Evolutionary conservation across 2,329 filamentous ascomycete genomes (phyloP), one percentile per base, ranked within the genome.

Genomic region (Fusarium sp.): DNA sequence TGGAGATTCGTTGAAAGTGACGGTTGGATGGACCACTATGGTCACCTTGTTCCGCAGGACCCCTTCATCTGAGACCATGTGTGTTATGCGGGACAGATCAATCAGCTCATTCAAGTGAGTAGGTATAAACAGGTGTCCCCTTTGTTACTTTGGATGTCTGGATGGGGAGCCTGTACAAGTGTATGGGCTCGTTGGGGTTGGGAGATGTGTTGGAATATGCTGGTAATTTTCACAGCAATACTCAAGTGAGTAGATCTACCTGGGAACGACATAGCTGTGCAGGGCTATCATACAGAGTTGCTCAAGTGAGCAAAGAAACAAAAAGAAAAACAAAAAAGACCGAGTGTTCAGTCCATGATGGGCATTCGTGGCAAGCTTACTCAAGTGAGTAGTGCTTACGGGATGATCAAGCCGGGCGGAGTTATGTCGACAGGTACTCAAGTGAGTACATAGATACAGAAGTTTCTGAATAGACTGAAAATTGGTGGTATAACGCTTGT

Each of bases 251-350:
- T 21, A 27, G 9, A 10, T 15, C 4, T 4, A 21, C 9, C 1
- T 21, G 18, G 12, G 9, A 10, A 7, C 27, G 10, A 9, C 3
- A 10, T 45, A 19, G 19, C 25, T 27, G 5, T 21, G 25, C 5
- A 45, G 0, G 3, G 4, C 25, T 27, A 27, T 9, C 10, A 3
- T 21, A 10, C 0, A 10, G 12, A 15, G 8, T 8, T 21, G 12
- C 42, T 45, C 25, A 45, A 42, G 23, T 45, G 42, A 27, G 25
- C 12, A 27, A 4, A 5, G 9, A 35, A 35, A 16, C 15, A 33
- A 16, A 15, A 35, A 16, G 8, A 31, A 2, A 4, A 15, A 33
- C 16, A 18, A 35, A 18, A 5, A 15, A 15, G 9, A 45, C 8
- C 9, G 19, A 21, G 25, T 46, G 25, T 21, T 21, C 9, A 27